Evolutionary conservation across 164 flowering plant species (phyloP), one percentile per base, ranked within the genome.

Genomic region (Stephania yunnanensis): DNA sequence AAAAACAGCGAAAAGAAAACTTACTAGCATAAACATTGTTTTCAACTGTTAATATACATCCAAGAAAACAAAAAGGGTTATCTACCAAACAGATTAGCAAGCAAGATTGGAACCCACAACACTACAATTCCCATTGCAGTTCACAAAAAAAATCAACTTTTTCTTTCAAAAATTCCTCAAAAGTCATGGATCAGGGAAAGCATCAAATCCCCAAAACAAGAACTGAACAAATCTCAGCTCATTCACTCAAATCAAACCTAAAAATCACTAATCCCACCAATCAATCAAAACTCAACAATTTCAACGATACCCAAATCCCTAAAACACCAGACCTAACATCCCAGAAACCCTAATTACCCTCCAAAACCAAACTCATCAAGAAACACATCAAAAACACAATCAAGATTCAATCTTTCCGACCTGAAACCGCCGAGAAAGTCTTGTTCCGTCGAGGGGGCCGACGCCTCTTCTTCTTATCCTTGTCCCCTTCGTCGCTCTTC

Each of bases 391-490:
- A 10, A 61, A 17, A 36, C 13, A 13, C 29, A 31, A 64, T 2
- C 25, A 63, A 76, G 44, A 17, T 30, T 19, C 6, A 15, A 29
- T 45, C 10, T 48, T 80, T 19, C 20, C 7, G 25, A 91, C 93
- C 97, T 70, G 90, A 75, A 71, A 71, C 66, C 11, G 83, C 64
- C 72, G 81, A 71, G 77, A 77, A 84, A 22, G 84, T 86, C 73
- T 89, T 91, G 50, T 89, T 73, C 55, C 89, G 88, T 17, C 94
- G 90, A 81, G 78, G 78, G 1, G 87, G 65, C 36, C 96, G 87
- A 55, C 95, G 92, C 82, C 81, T 90, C 83, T 86, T 90, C 87
- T 83, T 89, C 92, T 86, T 91, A 71, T 91, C 93, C 75, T 82
- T 89, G 45, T 84, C 87, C 10, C 75, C 83, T 68, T 84, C 89